Base-by-base conservation (phyloP, 2,329 filamentous ascomycete genomes). In the Septoria linicola region DNA sequence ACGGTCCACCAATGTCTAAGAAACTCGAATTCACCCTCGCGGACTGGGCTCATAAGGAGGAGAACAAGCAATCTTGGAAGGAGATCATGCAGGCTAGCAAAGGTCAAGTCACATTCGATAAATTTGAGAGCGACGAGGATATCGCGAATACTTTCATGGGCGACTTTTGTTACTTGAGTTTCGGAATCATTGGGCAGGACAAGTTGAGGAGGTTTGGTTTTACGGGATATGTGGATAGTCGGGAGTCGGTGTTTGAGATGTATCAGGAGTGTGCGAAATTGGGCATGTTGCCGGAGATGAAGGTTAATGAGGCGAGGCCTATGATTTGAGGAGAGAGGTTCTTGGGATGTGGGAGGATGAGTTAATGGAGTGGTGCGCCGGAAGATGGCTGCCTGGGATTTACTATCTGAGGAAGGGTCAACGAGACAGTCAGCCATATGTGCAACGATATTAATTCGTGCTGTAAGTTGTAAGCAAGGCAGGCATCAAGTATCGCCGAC, bases 191-290 rank as follows among this genome's bases (percentile, higher is more conserved):
- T 2, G 31, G 40, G 3, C 39, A 34, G 11, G 32, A 50, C 3
- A 50, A 50, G 34, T 39, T 37, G 31, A 31, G 47, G 21, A 36
- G 47, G 23, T 34, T 34, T 27, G 31, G 39, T 6, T 44, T 35
- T 5, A 50, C 39, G 4, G 47, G 47, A 3, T 50, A 44, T 50
- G 47, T 49, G 8, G 47, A 49, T 27, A 35, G 16, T 3, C 0
- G 43, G 8, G 47, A 50, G 47, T 8, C 30, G 1, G 32, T 50
- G 13, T 50, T 43, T 14, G 40, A 49, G 20, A 49, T 42, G 23
- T 49, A 32, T 35, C n/a, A 11, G 1, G 47, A 44, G 13, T 42
- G n/a, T 13, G 21, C 39, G 14, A 36, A 14, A 39, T 17, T 50
- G 40, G 47, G 47, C 4, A 42, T 44, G 39, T 36, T 50, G 31